Conservation (phyloP, 2,329 filamentous ascomycete species). For the Exophiala xenobiotica region DNA sequence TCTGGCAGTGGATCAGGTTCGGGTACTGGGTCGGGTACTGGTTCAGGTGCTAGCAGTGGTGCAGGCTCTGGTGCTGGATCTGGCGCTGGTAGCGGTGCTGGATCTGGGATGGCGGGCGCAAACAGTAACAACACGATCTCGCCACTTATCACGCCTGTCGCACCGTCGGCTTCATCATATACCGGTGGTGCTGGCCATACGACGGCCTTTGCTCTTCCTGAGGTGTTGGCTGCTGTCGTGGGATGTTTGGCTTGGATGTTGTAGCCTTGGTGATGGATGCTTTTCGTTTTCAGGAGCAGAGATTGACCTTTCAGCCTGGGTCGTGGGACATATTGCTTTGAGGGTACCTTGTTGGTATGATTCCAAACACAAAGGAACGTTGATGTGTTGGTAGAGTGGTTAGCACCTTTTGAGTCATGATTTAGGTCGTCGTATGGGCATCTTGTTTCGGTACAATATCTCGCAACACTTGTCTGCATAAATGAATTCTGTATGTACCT, state of each 20-base stretch:
- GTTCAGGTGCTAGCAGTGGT: constrained; percentile 23
- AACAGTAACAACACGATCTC: constrained; percentile 12
- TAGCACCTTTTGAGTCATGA: constrained; percentile 3
- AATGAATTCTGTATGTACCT: not conserved
- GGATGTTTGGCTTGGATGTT: constrained; percentile 22
- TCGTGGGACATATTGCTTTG: constrained; percentile 6
- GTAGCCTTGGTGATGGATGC: constrained; percentile 7
- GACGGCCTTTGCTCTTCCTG: constrained; percentile 17
- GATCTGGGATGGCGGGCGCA: constrained; percentile 4
- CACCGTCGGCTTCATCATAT: constrained; percentile 1
- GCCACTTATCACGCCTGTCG: constrained; percentile 18
- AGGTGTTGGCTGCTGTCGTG: constrained; percentile 17
- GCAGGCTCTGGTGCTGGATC: constrained; percentile 12
- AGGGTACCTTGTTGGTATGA: not conserved
- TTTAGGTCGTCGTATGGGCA: not conserved
- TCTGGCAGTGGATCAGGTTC: constrained; percentile 8
- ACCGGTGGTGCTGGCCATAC: constrained; percentile 13
- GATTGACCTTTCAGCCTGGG: not conserved
- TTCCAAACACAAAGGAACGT: not conserved
- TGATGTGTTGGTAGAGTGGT: constrained; percentile 5
- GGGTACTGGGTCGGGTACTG: constrained; percentile 11
- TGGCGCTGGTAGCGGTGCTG: constrained; percentile 8
- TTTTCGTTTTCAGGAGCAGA: not conserved
- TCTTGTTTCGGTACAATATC: not conserved
- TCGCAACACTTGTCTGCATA: not conserved